These are phyloP conservation scores for Fusarium papillatum DNA, from an alignment of 2,329 filamentous ascomycete genomes.

Conservation along the genomic window DNA sequence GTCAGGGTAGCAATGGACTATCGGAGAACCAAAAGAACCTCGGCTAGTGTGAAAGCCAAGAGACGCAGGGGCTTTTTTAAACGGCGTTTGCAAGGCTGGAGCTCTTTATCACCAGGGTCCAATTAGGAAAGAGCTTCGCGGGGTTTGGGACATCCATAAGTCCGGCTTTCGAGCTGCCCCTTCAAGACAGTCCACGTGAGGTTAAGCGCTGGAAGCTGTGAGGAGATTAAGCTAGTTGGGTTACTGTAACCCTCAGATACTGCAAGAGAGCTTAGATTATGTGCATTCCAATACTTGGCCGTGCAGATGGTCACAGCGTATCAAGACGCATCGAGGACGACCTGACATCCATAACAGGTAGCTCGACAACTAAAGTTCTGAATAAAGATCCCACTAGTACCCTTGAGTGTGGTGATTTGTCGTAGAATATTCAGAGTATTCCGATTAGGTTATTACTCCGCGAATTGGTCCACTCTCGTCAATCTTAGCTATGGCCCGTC, in stretches of 20 bases:
- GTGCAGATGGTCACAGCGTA: not conserved
- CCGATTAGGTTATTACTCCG: conserved; percentile 16
- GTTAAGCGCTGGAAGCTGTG: not conserved
- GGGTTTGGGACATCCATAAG: not conserved
- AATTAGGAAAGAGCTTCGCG: not conserved
- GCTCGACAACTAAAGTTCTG: not conserved
- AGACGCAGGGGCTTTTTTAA: conserved; percentile 26
- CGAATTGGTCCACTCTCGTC: not conserved
- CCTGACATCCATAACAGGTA: not conserved
- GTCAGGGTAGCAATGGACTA: conserved; percentile 18
- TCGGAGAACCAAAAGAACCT: conserved; percentile 18
- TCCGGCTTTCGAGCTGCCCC: not conserved
- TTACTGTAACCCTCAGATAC: not conserved
- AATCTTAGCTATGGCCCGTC: conserved; percentile 19
- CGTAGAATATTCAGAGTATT: not conserved
- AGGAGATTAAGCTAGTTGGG: not conserved
- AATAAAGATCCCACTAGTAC: not conserved
- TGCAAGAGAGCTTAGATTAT: not conserved
- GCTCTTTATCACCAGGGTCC: conserved; percentile 4
- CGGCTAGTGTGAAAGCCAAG: conserved; percentile 8
- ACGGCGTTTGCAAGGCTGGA: not conserved
- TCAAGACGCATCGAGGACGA: not conserved
- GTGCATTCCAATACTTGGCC: no score
- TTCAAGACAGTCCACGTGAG: not conserved
- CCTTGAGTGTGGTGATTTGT: not conserved